Evolutionary conservation across 768 basidiomycete species (phyloP), one percentile per base, ranked within the genome.

Genomic region (Pulveroboletus ravenelii): DNA sequence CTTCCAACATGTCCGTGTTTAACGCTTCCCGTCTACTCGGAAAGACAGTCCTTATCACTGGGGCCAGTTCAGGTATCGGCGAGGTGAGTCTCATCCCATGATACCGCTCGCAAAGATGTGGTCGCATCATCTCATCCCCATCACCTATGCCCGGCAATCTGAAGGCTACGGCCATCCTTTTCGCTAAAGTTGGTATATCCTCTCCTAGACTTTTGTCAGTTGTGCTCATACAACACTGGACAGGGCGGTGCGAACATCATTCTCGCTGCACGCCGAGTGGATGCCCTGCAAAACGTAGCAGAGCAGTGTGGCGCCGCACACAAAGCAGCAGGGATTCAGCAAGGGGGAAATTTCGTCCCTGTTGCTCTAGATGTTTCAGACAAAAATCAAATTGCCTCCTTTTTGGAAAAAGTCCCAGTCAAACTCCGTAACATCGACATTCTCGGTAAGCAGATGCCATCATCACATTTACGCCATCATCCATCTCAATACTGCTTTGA

Each of bases 211-310:
- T 10, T n/a, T 45, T 3, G 9, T 34, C n/a, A 18, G 10, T 37
- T 41, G 31, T 25, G 29, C 37, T 35, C 42, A 51, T 17, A 39
- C 7, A 27, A 37, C 40, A 7, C 17, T 14, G 30, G 39, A 17
- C 50, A 92, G 86, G 90, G 83, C 38, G 93, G 93, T 38, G 83
- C 90, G 27, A 94, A 95, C 62, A 71, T 95, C 38, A 87, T 95
- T 61, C 80, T 95, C 38, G 73, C 89, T 14, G 92, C 93, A 42
- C 81, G 93, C 45, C 78, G 93, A 39, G 71, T 62, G 36, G 90
- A 94, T 17, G 81, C 79, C 30, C 76, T 96, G 41, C 76, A 82
- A 55, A 70, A 70, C n/a, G 87, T 93, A 39, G 75, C 80, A 30
- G 81, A 84, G 47, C 77, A 80, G 13, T 91, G 87, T 59, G 57